Conservation (phyloP, 202 grass and related monocot species). For the Setaria viridis region DNA sequence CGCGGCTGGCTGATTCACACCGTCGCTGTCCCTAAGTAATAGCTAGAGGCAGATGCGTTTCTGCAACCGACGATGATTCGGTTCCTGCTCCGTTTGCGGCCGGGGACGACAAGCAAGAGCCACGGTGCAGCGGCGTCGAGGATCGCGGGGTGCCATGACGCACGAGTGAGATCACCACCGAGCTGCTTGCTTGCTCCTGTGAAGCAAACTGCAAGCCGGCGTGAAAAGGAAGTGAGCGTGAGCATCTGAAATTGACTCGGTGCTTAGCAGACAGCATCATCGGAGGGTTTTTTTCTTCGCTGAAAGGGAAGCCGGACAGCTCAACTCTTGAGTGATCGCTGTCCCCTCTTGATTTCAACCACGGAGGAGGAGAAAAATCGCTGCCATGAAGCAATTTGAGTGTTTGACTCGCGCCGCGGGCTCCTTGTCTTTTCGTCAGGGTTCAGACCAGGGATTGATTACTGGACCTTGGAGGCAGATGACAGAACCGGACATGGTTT, state of each 20-base stretch:
- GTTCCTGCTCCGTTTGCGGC: not conserved
- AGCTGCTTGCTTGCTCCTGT: not conserved
- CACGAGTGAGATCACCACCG: not conserved
- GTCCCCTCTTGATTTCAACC: not conserved
- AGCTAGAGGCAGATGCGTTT: not conserved
- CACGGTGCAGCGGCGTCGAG: not conserved
- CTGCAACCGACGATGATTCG: not conserved
- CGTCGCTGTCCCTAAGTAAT: conserved; percentile 30
- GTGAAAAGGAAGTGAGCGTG: not conserved
- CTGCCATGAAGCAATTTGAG: not conserved
- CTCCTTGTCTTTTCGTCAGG: not conserved
- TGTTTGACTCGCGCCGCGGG: not conserved
- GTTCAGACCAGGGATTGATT: not conserved
- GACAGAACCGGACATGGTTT: conserved; percentile 13
- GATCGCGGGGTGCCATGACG: conserved; percentile 5
- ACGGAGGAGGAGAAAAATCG: not conserved
- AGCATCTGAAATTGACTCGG: not conserved
- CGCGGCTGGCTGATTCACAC: conserved; percentile 6
- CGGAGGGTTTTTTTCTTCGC: not conserved
- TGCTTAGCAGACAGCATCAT: not conserved
- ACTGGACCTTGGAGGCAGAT: not conserved
- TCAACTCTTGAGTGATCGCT: not conserved
- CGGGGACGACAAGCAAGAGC: not conserved
- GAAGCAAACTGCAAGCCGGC: not conserved
- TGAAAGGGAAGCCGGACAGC: not conserved